A percentile compares a stretch with the other conserved stretches of the same genome.
These are phyloP conservation scores for Glaciozyma martinii DNA, from an alignment of 768 basidiomycete genomes.

Conservation along the genomic window DNA sequence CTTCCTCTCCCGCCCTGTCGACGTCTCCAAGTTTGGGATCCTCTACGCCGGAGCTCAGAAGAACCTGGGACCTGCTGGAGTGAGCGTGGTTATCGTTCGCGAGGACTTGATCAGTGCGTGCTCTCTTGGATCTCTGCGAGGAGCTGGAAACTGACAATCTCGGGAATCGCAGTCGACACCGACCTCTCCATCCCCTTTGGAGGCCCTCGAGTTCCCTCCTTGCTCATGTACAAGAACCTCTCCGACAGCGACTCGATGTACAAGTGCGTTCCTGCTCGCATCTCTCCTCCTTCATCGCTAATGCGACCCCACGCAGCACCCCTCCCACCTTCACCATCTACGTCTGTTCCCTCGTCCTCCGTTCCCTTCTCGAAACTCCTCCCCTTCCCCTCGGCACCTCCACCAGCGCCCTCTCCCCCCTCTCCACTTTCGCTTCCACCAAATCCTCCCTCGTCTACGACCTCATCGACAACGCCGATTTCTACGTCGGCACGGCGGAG, in stretches of 20 bases:
- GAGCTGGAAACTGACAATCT: background rate
- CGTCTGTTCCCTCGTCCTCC: conserved; percentile 74
- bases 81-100: conserved; percentile 88
- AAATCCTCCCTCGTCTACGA: conserved; percentile 73
- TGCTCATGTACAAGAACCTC: conserved; percentile 72
- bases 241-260: conserved; percentile 55
- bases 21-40: conserved; percentile 63
- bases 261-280: conserved; percentile 13
- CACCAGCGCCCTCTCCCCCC: conserved; percentile 13
- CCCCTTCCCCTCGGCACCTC: conserved; percentile 22
- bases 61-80: conserved; percentile 88
- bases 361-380: conserved; percentile 44
- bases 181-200: conserved; percentile 67
- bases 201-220: conserved; percentile 63
- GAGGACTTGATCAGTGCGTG: conserved; percentile 71
- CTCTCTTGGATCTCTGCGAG: background rate
- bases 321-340: conserved; percentile 88
- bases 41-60: conserved; percentile 97
- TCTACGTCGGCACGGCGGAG: conserved; percentile 60
- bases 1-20: conserved; percentile 88
- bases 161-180: conserved; percentile 47
- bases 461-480: conserved; percentile 43
- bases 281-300: background rate
- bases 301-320: conserved; percentile 51
- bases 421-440: conserved; percentile 33